Conservation (phyloP, 305 asterid genomes). For the Fraxinus ornus region DNA sequence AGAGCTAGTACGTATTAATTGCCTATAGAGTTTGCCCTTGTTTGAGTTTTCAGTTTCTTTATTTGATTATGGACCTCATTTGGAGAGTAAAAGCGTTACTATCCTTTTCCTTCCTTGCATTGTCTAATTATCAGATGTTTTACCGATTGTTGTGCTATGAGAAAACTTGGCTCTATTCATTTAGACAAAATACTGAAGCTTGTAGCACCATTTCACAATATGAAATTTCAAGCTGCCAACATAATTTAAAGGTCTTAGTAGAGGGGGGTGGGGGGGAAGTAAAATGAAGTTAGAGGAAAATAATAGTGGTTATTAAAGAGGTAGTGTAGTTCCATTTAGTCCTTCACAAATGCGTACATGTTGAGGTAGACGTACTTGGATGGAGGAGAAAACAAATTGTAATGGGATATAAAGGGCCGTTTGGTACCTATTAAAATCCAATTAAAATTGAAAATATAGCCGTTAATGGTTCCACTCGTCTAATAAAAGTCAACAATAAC, state of each 20-base stretch:
- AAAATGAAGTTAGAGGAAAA: not conserved
- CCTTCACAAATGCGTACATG: not conserved
- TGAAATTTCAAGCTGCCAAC: not conserved
- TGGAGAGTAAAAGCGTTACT: not conserved
- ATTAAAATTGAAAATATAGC: too few relatives aligned
- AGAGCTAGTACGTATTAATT: not conserved
- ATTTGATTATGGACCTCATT: not conserved
- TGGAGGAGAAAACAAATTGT: not conserved
- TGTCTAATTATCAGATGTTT: not conserved
- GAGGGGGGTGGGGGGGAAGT: not conserved
- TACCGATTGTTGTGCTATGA: not conserved
- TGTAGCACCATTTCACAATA: not conserved
- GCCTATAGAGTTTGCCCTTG: not conserved
- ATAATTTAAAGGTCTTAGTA: not conserved
- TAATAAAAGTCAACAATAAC: too few relatives aligned
- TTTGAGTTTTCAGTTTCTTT: not conserved
- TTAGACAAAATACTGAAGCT: not conserved
- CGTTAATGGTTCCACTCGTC: too few relatives aligned
- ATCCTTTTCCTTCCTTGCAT: not conserved
- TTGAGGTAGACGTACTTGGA: not conserved
- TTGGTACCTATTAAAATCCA: too few relatives aligned
- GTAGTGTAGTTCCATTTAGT: not conserved
- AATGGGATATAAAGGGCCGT: not conserved
- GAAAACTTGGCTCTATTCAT: not conserved
- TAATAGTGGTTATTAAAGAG: not conserved